A percentile compares a stretch with the other conserved stretches of the same genome.
Evolutionary conservation across 495 filamentous ascomycete genomes (phyloP).

Genomic region (Hypoxylon trugodes): DNA sequence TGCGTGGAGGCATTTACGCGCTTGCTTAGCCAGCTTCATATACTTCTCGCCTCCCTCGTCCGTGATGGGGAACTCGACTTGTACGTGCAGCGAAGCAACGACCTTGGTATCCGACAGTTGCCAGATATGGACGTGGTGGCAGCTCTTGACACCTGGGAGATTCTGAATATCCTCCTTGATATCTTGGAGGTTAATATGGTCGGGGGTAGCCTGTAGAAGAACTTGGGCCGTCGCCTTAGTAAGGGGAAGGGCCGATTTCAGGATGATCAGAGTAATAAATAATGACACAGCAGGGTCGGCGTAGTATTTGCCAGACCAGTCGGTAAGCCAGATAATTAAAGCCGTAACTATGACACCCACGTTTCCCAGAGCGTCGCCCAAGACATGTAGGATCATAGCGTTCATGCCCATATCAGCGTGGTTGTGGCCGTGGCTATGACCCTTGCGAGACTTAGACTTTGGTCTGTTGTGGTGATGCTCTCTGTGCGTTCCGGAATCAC

Average conservation of each 20-base stretch:
- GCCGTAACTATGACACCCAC: constrained; percentile 95
- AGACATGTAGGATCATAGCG: constrained; percentile 93
- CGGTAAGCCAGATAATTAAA: constrained; percentile 88
- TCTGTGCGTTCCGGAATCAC: constrained; percentile 59
- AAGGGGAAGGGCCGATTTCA: constrained; percentile 87
- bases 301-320: constrained; percentile 70
- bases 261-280: constrained; percentile 96
- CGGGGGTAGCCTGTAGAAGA: constrained; percentile 89
- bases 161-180: constrained; percentile 90
- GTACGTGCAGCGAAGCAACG: constrained; percentile 90
- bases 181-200: constrained; percentile 84
- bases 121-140: constrained; percentile 98
- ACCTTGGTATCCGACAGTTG: constrained; percentile 93
- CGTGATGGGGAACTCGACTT: constrained; percentile 75
- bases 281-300: constrained; percentile 92
- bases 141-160: constrained; percentile 83
- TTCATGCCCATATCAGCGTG: constrained; percentile 97
- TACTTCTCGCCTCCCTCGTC: constrained; percentile 80
- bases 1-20: constrained; percentile 86
- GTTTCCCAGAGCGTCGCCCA: constrained; percentile 96
- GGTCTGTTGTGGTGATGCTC: constrained; percentile 85
- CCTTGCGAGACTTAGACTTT: constrained; percentile 62
- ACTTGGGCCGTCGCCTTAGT: constrained; percentile 94
- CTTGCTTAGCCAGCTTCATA: constrained; percentile 83
- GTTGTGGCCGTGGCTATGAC: constrained; percentile 69